Evolutionary conservation across 192 early-diverging fungal species (phyloP), one percentile per base, ranked within the genome.

Genomic region (Dissophora globulifera): DNA sequence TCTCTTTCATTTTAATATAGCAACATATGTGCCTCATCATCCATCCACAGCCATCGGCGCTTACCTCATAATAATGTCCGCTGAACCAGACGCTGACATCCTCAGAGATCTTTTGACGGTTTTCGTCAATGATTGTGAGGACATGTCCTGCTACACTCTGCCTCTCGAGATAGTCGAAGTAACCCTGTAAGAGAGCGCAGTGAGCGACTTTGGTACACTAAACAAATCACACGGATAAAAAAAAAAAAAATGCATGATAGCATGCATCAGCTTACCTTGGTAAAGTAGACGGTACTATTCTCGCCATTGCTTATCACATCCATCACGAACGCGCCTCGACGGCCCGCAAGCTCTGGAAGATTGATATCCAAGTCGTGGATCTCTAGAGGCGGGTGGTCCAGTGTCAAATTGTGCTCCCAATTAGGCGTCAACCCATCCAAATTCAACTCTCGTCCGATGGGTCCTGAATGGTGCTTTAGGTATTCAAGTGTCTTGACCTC

Each of bases 391-490:
- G 67, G 65, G 32, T 72, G 41, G 2, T 66, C 58, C 13, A 69
- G 16, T 13, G 42, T 64, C 1, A 80, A 20, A 30, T 67, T 33
- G 22, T 64, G 52, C 15, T 85, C 84, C 78, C 78, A 83, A 33
- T 78, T 74, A 5, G 84, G 80, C n/a, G 62, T 80, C 46, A 85
- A 46, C 11, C 84, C 82, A 64, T 83, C 82, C 27, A 85, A 48
- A 32, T 67, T 75, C 56, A 65, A 63, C 30, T 9, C 27, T 41
- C 54, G 47, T 10, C 41, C 69, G 10, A 45, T 38, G 25, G 51
- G 42, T 30, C 45, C 66, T 3, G 50, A 38, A 11, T 64, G 48
- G 22, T 76, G 50, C 8, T 41, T 62, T 5, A 78, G 78, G 41
- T 85, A 85, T 40, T 80, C 79, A 1, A 78, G 60, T 4, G 78